Evolutionary conservation across 2,329 filamentous ascomycete species (phyloP).

Genomic region (Aspergillus ibericus): DNA sequence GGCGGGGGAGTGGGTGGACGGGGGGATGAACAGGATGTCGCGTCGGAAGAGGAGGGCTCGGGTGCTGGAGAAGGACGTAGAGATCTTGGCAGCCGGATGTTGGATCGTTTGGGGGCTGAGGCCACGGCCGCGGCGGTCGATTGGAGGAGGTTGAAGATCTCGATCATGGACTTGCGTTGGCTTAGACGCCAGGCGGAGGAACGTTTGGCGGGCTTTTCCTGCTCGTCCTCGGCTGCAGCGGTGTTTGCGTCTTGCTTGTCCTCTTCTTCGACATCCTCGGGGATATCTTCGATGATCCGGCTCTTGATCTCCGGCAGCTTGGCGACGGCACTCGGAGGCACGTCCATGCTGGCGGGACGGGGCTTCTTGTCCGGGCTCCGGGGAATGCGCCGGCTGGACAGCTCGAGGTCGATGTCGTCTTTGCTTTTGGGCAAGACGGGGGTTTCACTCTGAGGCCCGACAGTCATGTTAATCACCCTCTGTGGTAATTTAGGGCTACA

Average conservation of each 20-base stretch:
- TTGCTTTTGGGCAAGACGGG: not conserved
- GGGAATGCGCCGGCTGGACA: not conserved
- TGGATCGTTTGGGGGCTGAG: constrained; percentile 3
- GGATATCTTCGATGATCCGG: constrained; percentile 22
- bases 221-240: not conserved
- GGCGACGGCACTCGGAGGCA: not conserved
- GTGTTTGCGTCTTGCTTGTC: not conserved
- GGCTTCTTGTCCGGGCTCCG: not conserved
- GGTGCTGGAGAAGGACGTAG: not conserved
- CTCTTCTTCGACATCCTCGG: constrained; percentile 17
- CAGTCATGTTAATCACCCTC: not conserved
- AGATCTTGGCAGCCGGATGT: not conserved
- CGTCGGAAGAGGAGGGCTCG: too few relatives aligned
- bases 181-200: constrained; percentile 14
- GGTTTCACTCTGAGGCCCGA: not conserved
- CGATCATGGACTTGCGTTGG: constrained; percentile 23
- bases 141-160: constrained; percentile 19
- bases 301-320: constrained; percentile 16
- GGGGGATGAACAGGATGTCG: not conserved
- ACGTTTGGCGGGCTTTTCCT: constrained; percentile 2
- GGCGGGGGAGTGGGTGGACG: not conserved
- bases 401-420: constrained; percentile 4
- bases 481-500: not conserved
- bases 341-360: constrained; percentile 1
- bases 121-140: constrained; percentile 7